Evolutionary conservation across 148 eudicot species (phyloP).

Genomic region (Selenicereus undatus): DNA sequence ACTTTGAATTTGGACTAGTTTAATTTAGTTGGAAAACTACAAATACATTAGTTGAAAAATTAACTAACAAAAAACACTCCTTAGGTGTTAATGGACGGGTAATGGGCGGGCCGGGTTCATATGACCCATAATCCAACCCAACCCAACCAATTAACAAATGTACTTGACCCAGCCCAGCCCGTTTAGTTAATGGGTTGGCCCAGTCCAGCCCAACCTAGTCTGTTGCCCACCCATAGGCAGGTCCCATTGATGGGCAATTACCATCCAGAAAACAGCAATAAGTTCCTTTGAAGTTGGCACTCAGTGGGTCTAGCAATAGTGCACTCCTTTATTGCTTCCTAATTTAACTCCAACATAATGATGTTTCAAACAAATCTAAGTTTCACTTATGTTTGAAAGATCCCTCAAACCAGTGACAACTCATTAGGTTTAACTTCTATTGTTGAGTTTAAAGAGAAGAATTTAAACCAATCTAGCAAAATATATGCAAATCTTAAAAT

Average conservation of each 20-base stretch:
- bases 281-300: background rate
- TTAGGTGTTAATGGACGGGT: too few species aligned
- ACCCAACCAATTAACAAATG: too few species aligned
- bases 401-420: background rate
- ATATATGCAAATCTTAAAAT: background rate
- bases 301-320: background rate
- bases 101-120: too few species aligned
- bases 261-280: background rate
- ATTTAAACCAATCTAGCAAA: background rate
- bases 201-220: too few species aligned
- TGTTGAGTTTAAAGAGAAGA: background rate
- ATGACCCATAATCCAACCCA: too few species aligned
- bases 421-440: background rate
- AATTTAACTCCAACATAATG: background rate
- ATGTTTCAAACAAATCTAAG: background rate
- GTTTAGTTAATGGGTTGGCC: too few species aligned
- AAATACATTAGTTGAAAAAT: too few species aligned
- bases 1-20: too few species aligned
- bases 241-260: background rate
- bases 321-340: background rate
- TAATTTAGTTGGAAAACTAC: too few species aligned
- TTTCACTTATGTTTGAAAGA: conserved; percentile 2
- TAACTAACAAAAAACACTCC: too few species aligned
- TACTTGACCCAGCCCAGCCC: too few species aligned
- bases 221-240: too few species aligned